These are phyloP conservation scores for Epithemia pelagica DNA, from an alignment of 108 stramenopile species.

Conservation along the genomic window DNA sequence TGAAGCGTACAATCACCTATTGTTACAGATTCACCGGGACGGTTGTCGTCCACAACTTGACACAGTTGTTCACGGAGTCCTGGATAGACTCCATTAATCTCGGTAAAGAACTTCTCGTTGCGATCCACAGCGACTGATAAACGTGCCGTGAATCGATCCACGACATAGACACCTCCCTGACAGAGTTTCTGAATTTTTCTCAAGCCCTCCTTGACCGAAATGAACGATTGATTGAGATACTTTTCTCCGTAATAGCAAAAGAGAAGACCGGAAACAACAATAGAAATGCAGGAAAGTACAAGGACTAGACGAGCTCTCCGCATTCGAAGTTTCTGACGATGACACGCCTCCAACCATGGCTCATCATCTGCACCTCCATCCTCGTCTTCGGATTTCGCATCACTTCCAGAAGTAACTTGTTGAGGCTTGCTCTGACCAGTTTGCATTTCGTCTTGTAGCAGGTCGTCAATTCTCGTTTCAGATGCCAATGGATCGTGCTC, in stretches of 20 bases:
- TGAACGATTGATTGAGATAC: not conserved
- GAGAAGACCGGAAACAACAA: not conserved
- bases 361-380: no score
- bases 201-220: not conserved
- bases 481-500: no score
- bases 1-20: no score
- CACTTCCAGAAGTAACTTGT: no score
- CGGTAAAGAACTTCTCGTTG: not conserved
- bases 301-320: not conserved
- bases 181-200: not conserved
- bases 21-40: no score
- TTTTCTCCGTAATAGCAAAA: not conserved
- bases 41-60: not conserved
- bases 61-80: not conserved
- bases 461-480: no score
- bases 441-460: no score
- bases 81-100: not conserved
- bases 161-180: not conserved
- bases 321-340: not conserved
- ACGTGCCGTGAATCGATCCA: not conserved
- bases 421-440: no score
- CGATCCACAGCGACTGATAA: not conserved
- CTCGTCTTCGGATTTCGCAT: no score
- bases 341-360: no score
- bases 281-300: not conserved